Conservation (phyloP, 306 rosid species). For the Casuarina equisetifolia region DNA sequence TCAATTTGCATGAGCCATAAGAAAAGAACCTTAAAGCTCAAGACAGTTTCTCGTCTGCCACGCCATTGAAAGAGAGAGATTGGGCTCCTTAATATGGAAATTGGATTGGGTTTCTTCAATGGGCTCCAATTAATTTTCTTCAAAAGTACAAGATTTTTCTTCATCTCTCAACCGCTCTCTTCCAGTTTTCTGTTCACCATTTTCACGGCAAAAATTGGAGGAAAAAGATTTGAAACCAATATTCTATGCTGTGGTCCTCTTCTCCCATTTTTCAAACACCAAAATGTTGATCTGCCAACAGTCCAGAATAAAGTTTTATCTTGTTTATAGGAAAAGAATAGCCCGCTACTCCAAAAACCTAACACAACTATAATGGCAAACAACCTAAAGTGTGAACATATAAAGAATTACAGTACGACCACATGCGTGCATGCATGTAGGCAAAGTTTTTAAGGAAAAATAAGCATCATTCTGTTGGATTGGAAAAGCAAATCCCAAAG, state of each 20-base stretch:
- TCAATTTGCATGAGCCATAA: neutral
- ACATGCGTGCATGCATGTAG: conserved; percentile 38
- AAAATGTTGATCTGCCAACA: neutral
- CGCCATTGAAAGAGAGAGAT: neutral
- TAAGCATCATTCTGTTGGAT: conserved; percentile 11
- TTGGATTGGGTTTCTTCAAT: too few relatives aligned
- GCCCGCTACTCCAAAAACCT: neutral
- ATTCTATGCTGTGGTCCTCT: neutral
- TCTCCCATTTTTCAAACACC: neutral
- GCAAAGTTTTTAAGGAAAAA: neutral
- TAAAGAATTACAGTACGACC: conserved; percentile 3
- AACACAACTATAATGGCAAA: neutral
- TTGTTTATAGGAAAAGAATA: neutral
- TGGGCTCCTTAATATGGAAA: neutral
- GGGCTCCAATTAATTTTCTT: too few relatives aligned
- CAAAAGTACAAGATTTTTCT: neutral
- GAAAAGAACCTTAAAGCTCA: neutral
- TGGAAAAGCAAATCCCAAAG: conserved; percentile 35
- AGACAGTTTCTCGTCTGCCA: neutral
- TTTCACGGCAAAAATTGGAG: too few relatives aligned
- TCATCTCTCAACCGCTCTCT: too few relatives aligned
- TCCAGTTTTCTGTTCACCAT: too few relatives aligned
- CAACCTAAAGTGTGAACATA: neutral
- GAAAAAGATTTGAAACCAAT: neutral
- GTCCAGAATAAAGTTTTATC: neutral